phyloP scores from a whole-genome alignment of 805 yeast genomes.

The Phaffomyces thermotolerans region DNA sequence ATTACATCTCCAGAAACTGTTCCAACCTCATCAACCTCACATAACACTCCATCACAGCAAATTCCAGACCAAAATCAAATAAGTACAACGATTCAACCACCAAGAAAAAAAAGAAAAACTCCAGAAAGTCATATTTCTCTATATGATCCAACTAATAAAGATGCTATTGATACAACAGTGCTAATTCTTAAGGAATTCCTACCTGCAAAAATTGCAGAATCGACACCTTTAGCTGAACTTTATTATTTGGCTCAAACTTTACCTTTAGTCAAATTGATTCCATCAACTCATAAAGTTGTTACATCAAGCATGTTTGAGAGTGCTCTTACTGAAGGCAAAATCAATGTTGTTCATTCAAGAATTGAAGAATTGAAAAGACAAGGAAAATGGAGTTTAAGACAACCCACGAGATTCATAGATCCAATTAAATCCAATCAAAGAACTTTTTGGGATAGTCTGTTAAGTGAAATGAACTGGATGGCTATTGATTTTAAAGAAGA shows the following conservation, averaged over 20 bases:
- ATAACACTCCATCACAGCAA: background rate
- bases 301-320: constrained; percentile 81
- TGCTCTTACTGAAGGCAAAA: constrained; percentile 82
- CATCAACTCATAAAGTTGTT: constrained; percentile 79
- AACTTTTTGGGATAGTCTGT: constrained; percentile 64
- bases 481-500: constrained; percentile 69
- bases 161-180: constrained; percentile 37
- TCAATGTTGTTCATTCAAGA: constrained; percentile 81
- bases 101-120: constrained; percentile 10
- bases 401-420: constrained; percentile 64
- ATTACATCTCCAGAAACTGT: background rate
- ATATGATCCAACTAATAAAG: constrained; percentile 30
- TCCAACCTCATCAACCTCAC: background rate
- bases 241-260: constrained; percentile 83
- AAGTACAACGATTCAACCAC: background rate
- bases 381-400: constrained; percentile 87
- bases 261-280: constrained; percentile 73
- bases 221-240: constrained; percentile 73
- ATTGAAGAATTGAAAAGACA: constrained; percentile 87
- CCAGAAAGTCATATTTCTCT: constrained; percentile 15
- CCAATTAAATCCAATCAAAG: constrained; percentile 38
- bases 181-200: constrained; percentile 41
- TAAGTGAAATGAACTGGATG: constrained; percentile 83
- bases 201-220: constrained; percentile 49
- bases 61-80: background rate